These are phyloP conservation scores for Penicillium sp. DNA, from an alignment of 2,329 filamentous ascomycete genomes.

Conservation along the genomic window DNA sequence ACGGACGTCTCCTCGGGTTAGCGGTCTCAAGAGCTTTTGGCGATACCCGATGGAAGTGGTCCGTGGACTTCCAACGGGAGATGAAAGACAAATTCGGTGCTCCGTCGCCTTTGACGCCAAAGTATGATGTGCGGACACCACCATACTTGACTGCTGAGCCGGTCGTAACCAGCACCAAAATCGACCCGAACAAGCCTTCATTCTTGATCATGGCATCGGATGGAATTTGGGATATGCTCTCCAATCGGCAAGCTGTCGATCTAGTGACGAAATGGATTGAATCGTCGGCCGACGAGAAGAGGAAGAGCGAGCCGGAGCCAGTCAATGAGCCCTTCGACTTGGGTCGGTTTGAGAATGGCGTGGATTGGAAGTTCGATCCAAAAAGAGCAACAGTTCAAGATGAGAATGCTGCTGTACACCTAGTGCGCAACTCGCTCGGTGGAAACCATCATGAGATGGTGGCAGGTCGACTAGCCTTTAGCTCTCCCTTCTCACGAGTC, in stretches of 20 bases:
- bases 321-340: conserved; percentile 22
- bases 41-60: conserved; percentile 68
- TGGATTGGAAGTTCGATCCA: conserved; percentile 35
- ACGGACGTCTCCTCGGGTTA: conserved; percentile 61
- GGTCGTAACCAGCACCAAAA: conserved; percentile 57
- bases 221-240: conserved; percentile 64
- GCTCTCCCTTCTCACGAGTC: conserved; percentile 31
- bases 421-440: conserved; percentile 54
- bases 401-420: conserved; percentile 53
- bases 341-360: conserved; percentile 17
- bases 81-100: conserved; percentile 33
- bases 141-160: conserved; percentile 69
- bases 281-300: conserved; percentile 34
- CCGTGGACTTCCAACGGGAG: conserved; percentile 48
- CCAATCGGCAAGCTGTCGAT: conserved; percentile 57
- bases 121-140: conserved; percentile 46
- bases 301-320: conserved; percentile 29
- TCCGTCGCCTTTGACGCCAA: conserved; percentile 46
- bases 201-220: conserved; percentile 68
- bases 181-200: conserved; percentile 49
- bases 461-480: conserved; percentile 29
- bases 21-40: conserved; percentile 67
- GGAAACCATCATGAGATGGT: conserved; percentile 43
- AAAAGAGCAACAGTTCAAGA: conserved; percentile 52
- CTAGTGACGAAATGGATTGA: conserved; percentile 57